Conservation (phyloP, 768 basidiomycete genomes). For the Phaeolepiota aurea region DNA sequence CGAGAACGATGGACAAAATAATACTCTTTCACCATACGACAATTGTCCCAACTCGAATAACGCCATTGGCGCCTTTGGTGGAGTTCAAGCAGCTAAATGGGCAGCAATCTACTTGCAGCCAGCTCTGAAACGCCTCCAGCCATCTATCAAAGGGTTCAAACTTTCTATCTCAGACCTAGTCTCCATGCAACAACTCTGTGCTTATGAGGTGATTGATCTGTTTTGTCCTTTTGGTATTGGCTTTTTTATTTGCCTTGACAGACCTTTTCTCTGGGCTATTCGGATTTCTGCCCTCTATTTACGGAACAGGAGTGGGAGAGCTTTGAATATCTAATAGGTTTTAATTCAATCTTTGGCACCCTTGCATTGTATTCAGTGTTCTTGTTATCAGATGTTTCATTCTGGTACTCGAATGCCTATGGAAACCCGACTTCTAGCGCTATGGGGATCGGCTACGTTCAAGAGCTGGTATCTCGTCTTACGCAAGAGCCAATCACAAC, state of each 20-base stretch:
- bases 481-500: slow-evolving; percentile 49
- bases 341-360: background rate
- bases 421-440: slow-evolving; percentile 59
- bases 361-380: background rate
- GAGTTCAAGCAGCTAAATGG: slow-evolving; percentile 45
- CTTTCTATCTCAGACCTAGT: slow-evolving; percentile 45
- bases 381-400: slow-evolving; percentile 32
- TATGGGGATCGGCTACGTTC: slow-evolving; percentile 58
- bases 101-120: slow-evolving; percentile 47
- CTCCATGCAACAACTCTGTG: slow-evolving; percentile 61
- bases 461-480: slow-evolving; percentile 65
- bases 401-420: slow-evolving; percentile 62
- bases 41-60: slow-evolving; percentile 51
- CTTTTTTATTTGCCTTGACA: slow-evolving; percentile 14
- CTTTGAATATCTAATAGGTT: slow-evolving; percentile 52
- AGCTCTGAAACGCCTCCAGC: slow-evolving; percentile 44
- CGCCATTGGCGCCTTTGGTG: slow-evolving; percentile 33
- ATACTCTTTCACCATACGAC: slow-evolving; percentile 64
- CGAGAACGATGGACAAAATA: slow-evolving; percentile 50
- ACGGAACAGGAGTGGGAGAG: slow-evolving; percentile 77
- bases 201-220: slow-evolving; percentile 48
- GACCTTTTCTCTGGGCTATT: slow-evolving; percentile 76
- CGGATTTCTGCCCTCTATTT: slow-evolving; percentile 70
- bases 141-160: slow-evolving; percentile 39
- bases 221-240: background rate